Evolutionary conservation across 1,139 yeast genomes (phyloP), one percentile per base, ranked within the genome.

Genomic region (Hemisphaericaspora lyxosophila): DNA sequence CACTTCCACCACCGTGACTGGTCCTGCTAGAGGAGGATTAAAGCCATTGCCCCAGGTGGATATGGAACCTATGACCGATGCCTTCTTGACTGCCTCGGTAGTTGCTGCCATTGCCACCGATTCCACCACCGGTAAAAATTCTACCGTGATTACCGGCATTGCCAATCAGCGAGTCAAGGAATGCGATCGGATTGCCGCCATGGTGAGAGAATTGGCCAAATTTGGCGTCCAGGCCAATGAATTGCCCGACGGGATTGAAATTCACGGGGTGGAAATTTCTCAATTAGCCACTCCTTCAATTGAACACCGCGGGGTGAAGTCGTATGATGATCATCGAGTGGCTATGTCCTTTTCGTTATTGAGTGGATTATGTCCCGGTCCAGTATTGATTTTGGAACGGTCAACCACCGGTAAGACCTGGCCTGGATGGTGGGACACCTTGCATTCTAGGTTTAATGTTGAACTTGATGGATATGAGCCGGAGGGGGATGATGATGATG

Each of bases 1-100:
- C 1, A 78, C 84, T 2, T 81, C 95, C 2, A 92, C 98, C 1
- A 88, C 97, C 1, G 97, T 94, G 4, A 80, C 84, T 32, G 98
- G 97, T 30, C 96, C 97, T 7, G 72, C 84, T 22, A 62, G 66
- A 28, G 94, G 95, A 11, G 50, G 64, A 3, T 72, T 92, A 49
- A 76, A 72, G 52, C 88, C 96, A 9, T 69, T 92, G 46, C 69
- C 80, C 11, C 78, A 73, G 46, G 84, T 92, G 42, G 97, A 94
- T 59, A 94, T 92, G 98, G 98, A 92, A 63, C 98, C 98, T 40
- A 92, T 92, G 98, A 92, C 99, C 0, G 99, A 92, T 64, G 98
- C 98, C 0, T 92, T 92, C 60, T 73, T 92, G 57, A 92, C 98
- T 15, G 98, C 98, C 1, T 80, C 96, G 34, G 97, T 94, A 14